Conservation (phyloP, 306 rosid genomes). For the Castanospermum australe region DNA sequence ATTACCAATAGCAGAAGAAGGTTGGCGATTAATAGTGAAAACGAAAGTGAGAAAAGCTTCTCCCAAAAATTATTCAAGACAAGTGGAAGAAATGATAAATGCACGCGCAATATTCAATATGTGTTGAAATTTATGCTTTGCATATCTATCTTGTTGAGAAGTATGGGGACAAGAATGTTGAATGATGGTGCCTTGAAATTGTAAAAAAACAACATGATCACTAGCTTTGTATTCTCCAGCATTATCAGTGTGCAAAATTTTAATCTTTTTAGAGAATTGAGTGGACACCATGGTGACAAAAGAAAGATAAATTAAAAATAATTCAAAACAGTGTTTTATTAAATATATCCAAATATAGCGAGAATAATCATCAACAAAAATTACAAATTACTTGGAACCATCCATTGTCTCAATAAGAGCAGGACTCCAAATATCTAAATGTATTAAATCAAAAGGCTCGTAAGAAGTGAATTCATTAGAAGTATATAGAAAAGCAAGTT, state of each 20-base stretch:
- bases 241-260: background rate
- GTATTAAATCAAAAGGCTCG: background rate
- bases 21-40: no score
- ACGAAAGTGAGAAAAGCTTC: background rate
- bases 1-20: no score
- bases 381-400: background rate
- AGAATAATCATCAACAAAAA: background rate
- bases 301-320: no score
- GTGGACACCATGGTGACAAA: background rate
- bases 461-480: background rate
- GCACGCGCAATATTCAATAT: background rate
- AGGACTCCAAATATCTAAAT: background rate
- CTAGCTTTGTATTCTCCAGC: background rate
- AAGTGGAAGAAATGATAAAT: background rate
- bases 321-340: background rate
- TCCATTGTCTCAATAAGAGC: background rate
- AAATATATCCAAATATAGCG: background rate
- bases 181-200: background rate
- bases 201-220: no score
- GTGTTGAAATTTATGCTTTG: no score
- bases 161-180: background rate
- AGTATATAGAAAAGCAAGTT: background rate
- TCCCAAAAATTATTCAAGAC: background rate
- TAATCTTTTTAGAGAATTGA: background rate
- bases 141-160: background rate